Evolutionary conservation across 2,329 filamentous ascomycete species (phyloP), one percentile per base, ranked within the genome.

Genomic region (Microdochium nivale): DNA sequence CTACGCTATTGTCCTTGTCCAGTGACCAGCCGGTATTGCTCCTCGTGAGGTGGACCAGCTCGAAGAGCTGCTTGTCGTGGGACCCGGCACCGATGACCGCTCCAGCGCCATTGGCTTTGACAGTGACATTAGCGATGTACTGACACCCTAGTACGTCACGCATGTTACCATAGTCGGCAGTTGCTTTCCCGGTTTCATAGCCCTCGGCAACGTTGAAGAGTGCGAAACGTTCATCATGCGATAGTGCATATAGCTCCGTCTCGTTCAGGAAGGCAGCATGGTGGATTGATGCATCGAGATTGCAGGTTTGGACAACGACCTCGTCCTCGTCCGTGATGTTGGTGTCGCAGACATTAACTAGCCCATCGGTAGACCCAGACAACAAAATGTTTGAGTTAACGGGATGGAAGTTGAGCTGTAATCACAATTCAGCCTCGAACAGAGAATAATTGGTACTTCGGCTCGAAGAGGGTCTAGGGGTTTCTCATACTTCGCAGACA

Each of bases 331-430:
- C 85, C 19, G 74, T 68, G 53, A 88, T 77, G 48, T 77, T 75
- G 19, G 81, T 86, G 69, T 94, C 84, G 68, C 86, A 88, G 47
- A 92, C 73, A 62, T 87, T 90, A 60, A 92, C 78, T 1, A 92
- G 78, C 7, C 87, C 87, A 67, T 94, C 88, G 14, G 87, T 92
- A 35, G 86, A 89, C 44, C 86, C 87, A 1, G 87, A 89, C 11
- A 92, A 74, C 5, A 92, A 77, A 16, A 87, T 71, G 46, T 78
- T 74, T 1, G 79, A 74, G 48, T 79, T 71, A 2, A 67, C 70
- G 0, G 84, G 83, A 65, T 88, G 83, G 60, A 84, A 83, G 61
- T 76, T 72, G 1, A 84, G 67, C 73, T 82, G 62, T 49, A 60
- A 60, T n/a, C 58, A 55, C 32, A 68, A 53, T 57, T 67, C n/a